These are phyloP conservation scores for Candida germanica DNA, from an alignment of 805 yeast species.

Conservation along the genomic window DNA sequence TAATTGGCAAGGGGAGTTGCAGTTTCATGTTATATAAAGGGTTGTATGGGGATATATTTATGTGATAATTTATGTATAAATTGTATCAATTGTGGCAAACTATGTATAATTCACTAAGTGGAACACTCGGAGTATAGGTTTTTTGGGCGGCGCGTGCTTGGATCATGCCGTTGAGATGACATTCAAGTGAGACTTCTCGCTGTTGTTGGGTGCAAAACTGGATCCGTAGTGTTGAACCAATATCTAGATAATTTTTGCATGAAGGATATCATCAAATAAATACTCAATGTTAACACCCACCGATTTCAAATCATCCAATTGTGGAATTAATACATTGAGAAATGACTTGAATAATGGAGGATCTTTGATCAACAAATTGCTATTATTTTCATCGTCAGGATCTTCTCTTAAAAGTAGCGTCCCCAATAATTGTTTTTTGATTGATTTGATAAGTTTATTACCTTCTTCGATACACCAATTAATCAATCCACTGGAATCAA, in stretches of 20 bases:
- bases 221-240: no score
- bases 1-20: conserved; percentile 5
- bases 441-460: conserved; percentile 52
- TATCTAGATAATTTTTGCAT: conserved; percentile 1
- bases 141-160: neutral
- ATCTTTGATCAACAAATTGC: conserved; percentile 34
- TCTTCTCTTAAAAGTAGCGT: conserved; percentile 43
- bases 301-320: conserved; percentile 57
- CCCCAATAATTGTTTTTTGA: conserved; percentile 67
- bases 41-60: no score
- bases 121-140: no score
- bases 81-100: no score
- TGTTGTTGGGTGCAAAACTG: no score
- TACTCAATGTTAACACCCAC: conserved; percentile 76
- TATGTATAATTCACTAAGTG: no score
- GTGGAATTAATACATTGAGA: conserved; percentile 51
- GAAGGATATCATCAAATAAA: conserved; percentile 47
- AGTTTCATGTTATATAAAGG: no score
- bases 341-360: conserved; percentile 48
- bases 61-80: no score
- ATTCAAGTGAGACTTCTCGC: no score
- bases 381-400: conserved; percentile 12
- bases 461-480: conserved; percentile 74
- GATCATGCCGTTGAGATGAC: neutral
- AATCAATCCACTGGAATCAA: conserved; percentile 58